Conservation (phyloP, 192 early-diverging fungal genomes). For the Coemansia sp. region DNA sequence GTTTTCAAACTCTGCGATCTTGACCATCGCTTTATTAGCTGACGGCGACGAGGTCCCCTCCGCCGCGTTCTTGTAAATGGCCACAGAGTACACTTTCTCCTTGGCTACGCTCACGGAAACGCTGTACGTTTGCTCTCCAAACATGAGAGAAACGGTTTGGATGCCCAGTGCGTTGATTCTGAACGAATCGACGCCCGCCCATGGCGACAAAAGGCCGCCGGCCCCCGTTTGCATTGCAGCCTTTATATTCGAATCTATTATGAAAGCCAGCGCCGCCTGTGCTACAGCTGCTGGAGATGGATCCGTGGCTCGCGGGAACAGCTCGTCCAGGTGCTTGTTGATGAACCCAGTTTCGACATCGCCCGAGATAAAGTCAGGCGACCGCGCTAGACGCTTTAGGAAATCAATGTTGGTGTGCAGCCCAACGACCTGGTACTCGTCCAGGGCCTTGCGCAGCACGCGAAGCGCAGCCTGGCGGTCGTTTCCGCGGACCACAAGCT, state of each 20-base stretch:
- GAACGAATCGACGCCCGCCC: conserved; percentile 52
- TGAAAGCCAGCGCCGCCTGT: conserved; percentile 64
- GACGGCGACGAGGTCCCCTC: background rate
- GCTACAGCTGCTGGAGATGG: conserved; percentile 58
- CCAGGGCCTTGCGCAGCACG: conserved; percentile 74
- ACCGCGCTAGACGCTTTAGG: conserved; percentile 71
- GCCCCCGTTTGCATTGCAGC: conserved; percentile 2
- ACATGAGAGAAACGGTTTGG: conserved; percentile 21
- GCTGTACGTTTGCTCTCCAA: conserved; percentile 26
- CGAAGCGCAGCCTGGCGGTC: conserved; percentile 83
- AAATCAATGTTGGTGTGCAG: conserved; percentile 93
- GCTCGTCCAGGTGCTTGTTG: conserved; percentile 66
- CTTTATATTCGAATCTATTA: conserved; percentile 28
- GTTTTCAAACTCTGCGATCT: conserved; percentile 11
- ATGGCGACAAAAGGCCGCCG: conserved; percentile 25
- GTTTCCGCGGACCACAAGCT: conserved; percentile 81
- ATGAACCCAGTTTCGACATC: conserved; percentile 97
- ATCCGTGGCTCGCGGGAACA: conserved; percentile 53
- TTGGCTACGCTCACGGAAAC: conserved; percentile 20
- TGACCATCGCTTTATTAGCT: background rate
- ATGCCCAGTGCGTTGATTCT: conserved; percentile 42
- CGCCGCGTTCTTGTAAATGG: background rate
- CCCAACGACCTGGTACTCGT: conserved; percentile 87
- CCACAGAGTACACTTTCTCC: conserved; percentile 20
- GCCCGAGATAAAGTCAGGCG: conserved; percentile 80